phyloP scores from a whole-genome alignment of 495 filamentous ascomycete species.

The Mycothermus thermophilus region DNA sequence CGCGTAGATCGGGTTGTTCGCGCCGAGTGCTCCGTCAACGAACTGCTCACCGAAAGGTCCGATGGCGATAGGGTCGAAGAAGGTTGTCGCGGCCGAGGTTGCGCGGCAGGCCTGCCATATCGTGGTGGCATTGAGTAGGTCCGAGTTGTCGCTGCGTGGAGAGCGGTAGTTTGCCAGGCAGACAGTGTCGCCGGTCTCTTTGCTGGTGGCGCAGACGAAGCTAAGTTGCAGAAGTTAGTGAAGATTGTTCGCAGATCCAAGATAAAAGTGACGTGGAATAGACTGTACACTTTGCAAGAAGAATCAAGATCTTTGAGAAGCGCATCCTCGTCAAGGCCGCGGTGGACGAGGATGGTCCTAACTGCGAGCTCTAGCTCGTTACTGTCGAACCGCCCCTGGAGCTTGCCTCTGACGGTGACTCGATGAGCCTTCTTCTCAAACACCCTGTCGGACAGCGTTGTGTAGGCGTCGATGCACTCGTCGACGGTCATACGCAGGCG shows the following conservation, averaged over 20 bases:
- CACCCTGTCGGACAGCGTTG: constrained; percentile 19
- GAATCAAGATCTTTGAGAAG: constrained; percentile 26
- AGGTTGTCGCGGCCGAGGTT: constrained; percentile 30
- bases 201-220: constrained; percentile 37
- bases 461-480: constrained; percentile 25
- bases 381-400: constrained; percentile 27
- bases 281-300: constrained; percentile 23
- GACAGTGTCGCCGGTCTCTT: constrained; percentile 26
- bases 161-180: constrained; percentile 32
- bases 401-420: constrained; percentile 21
- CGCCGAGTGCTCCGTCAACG: constrained; percentile 28
- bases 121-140: constrained; percentile 25
- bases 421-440: constrained; percentile 27
- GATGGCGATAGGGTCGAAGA: constrained; percentile 35
- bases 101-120: constrained; percentile 38
- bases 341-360: constrained; percentile 24
- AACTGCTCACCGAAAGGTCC: constrained; percentile 22
- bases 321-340: constrained; percentile 24
- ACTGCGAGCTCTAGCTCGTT: constrained; percentile 28
- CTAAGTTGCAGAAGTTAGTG: constrained; percentile 19
- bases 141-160: constrained; percentile 21
- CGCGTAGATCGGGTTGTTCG: constrained; percentile 35
- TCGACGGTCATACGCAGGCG: constrained; percentile 17
- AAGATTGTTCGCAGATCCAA: neutral
- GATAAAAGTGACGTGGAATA: too few species aligned